phyloP scores from a whole-genome alignment of 2,329 filamentous ascomycete genomes.

The Pleurostoma richardsiae region DNA sequence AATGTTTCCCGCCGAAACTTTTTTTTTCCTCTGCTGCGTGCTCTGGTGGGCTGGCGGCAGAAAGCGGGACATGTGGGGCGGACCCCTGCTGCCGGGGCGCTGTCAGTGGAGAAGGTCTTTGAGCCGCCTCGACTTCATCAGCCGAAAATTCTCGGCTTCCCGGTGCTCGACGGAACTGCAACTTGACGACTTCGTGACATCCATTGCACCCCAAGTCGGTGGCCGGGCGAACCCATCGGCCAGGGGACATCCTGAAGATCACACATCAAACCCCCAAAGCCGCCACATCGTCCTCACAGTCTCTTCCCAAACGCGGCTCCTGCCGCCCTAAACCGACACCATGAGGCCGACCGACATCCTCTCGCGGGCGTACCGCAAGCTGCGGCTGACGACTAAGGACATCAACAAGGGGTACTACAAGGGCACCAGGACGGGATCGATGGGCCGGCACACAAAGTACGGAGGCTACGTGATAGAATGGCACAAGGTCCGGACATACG shows the following conservation, averaged over 20 bases:
- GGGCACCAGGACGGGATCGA: constrained; percentile 82
- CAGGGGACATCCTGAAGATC: too few species aligned
- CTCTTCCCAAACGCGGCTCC: neutral
- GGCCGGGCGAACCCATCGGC: too few species aligned
- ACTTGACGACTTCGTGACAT: too few species aligned
- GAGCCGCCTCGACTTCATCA: too few species aligned
- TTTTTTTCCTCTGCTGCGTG: constrained; percentile 12
- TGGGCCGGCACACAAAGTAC: constrained; percentile 78
- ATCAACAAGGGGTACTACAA: constrained; percentile 96
- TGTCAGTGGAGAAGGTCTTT: too few species aligned
- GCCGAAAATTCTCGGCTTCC: too few species aligned
- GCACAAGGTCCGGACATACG: constrained; percentile 85
- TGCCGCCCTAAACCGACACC: constrained; percentile 14
- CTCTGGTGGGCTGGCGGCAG: neutral
- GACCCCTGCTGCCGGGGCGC: too few species aligned
- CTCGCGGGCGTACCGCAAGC: constrained; percentile 64
- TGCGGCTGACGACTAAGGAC: constrained; percentile 86
- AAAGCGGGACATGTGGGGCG: too few species aligned
- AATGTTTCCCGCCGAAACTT: constrained; percentile 1
- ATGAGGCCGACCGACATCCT: constrained; percentile 69
- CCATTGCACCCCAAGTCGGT: too few species aligned
- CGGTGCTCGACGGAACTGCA: too few species aligned
- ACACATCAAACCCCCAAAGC: too few species aligned
- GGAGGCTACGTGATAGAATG: constrained; percentile 84
- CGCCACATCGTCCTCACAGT: too few species aligned